Percentiles rank a stretch among this genome's conserved stretches.
phyloP scores from a whole-genome alignment of 202 grass and related monocot species.

The Cymbopogon flexuosus region DNA sequence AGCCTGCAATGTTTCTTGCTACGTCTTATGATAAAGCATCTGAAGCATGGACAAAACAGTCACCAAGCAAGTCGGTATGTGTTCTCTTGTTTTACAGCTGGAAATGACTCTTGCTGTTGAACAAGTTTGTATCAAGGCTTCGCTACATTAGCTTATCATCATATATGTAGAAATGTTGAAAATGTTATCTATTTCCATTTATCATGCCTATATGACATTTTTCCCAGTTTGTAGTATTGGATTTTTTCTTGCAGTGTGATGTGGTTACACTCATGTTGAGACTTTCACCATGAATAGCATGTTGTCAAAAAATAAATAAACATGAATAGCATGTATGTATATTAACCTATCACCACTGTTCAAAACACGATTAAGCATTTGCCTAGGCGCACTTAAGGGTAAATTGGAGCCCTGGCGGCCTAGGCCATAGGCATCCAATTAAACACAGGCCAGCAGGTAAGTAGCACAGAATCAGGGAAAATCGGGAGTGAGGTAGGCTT shows the following conservation, averaged over 20 bases:
- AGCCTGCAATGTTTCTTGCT: constrained; percentile 76
- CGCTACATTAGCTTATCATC: background rate
- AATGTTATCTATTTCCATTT: constrained; percentile 7
- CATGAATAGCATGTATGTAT: background rate
- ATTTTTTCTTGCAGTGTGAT: background rate
- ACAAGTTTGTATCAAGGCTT: background rate
- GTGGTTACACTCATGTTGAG: background rate
- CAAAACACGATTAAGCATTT: background rate
- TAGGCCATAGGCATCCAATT: background rate
- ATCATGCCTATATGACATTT: background rate
- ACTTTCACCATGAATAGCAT: background rate
- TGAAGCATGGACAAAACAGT: constrained; percentile 83
- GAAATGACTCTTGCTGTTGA: background rate
- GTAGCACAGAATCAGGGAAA: background rate
- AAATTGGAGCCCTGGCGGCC: background rate
- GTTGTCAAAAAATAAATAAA: no score
- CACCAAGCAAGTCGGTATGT: constrained; percentile 71
- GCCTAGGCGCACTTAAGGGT: background rate
- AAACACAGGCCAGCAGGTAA: background rate
- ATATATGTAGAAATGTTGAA: background rate
- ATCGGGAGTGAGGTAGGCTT: background rate
- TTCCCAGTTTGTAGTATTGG: background rate
- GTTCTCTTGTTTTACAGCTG: constrained; percentile 6
- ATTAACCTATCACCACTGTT: background rate
- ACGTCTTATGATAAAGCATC: constrained; percentile 90